A percentile compares a stretch with the other conserved stretches of the same genome.
phyloP scores from a whole-genome alignment of 768 basidiomycete genomes.

The Mycena albidolilacea region DNA sequence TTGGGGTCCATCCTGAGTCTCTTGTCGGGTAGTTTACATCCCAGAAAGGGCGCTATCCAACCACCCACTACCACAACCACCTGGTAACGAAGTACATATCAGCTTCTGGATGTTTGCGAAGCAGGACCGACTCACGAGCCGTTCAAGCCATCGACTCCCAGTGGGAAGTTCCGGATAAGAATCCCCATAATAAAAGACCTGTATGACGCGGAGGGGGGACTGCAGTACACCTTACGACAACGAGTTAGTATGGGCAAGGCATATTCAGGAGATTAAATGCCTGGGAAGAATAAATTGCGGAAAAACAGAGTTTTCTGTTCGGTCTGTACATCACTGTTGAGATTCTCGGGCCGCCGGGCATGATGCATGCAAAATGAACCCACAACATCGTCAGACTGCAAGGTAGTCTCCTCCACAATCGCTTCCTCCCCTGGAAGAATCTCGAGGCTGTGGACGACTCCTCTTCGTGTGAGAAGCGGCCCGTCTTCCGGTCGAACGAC shows the following conservation, averaged over 20 bases:
- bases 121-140: constrained; percentile 4
- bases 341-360: neutral
- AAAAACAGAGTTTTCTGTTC: constrained; percentile 21
- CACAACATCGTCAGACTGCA: neutral
- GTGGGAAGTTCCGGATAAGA: constrained; percentile 9
- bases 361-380: neutral
- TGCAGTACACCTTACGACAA: neutral
- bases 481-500: constrained; percentile 7
- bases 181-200: constrained; percentile 25
- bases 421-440: constrained; percentile 3
- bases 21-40: constrained; percentile 11
- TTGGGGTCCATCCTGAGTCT: constrained; percentile 10
- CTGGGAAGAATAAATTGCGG: constrained; percentile 14
- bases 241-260: too few species aligned
- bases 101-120: too few species aligned
- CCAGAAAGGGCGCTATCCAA: constrained; percentile 5
- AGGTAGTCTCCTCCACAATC: constrained; percentile 1
- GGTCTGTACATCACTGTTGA: neutral
- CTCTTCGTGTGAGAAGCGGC: neutral
- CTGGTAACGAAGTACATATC: neutral
- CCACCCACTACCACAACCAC: constrained; percentile 20
- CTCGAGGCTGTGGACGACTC: constrained; percentile 15
- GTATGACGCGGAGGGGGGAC: constrained; percentile 9
- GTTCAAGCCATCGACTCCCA: constrained; percentile 1
- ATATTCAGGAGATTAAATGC: neutral